phyloP scores from a whole-genome alignment of 2,329 filamentous ascomycete species.

The Penicillium decumbens region DNA sequence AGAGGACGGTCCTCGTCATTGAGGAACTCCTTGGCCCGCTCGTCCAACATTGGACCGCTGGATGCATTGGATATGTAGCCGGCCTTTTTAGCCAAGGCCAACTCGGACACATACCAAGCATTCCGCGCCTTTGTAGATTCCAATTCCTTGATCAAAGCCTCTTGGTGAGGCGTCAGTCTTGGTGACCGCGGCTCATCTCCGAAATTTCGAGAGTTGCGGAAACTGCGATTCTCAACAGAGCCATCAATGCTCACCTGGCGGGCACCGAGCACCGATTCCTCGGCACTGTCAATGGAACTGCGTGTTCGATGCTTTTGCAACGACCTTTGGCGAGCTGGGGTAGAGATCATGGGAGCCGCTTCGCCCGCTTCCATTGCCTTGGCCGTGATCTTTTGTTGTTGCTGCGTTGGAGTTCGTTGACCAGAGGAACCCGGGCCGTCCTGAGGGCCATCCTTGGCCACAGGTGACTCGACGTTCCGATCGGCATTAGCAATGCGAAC shows the following conservation, averaged over 20 bases:
- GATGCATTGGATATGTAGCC: slow-evolving; percentile 74
- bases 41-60: slow-evolving; percentile 69
- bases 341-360: slow-evolving; percentile 42
- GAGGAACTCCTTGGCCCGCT: slow-evolving; percentile 70
- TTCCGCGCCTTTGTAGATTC: slow-evolving; percentile 80
- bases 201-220: slow-evolving; percentile 40
- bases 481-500: slow-evolving; percentile 44
- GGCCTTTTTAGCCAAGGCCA: slow-evolving; percentile 83
- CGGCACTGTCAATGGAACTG: slow-evolving; percentile 64
- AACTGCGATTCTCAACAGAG: slow-evolving; percentile 35
- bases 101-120: slow-evolving; percentile 94
- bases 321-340: slow-evolving; percentile 47
- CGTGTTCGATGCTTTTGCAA: slow-evolving; percentile 57
- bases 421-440: slow-evolving; percentile 51
- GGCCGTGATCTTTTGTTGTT: slow-evolving; percentile 38
- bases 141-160: slow-evolving; percentile 75
- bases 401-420: slow-evolving; percentile 60
- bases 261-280: slow-evolving; percentile 50
- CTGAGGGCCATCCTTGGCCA: slow-evolving; percentile 39
- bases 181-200: slow-evolving; percentile 45
- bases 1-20: slow-evolving; percentile 88
- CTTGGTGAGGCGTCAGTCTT: slow-evolving; percentile 46
- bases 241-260: slow-evolving; percentile 39
- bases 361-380: slow-evolving; percentile 47
- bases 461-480: slow-evolving; percentile 46